phyloP scores from a whole-genome alignment of 805 yeast genomes.

The Saturnispora serradocipensis region DNA sequence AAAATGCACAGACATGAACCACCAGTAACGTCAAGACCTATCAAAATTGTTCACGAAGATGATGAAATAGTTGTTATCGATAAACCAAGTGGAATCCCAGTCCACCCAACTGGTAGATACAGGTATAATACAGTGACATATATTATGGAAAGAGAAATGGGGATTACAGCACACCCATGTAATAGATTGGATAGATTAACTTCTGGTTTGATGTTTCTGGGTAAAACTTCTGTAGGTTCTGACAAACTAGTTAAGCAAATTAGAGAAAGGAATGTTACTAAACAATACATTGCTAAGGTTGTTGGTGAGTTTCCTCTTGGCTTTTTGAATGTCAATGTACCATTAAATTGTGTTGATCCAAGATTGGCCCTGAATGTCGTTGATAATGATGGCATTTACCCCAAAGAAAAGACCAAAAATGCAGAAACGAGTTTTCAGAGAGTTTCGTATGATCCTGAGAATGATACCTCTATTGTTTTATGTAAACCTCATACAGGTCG shows the following conservation, averaged over 20 bases:
- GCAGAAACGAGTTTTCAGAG: conserved; percentile 46
- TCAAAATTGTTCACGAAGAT: conserved; percentile 63
- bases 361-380: conserved; percentile 57
- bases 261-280: conserved; percentile 62
- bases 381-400: conserved; percentile 48
- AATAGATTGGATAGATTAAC: conserved; percentile 86
- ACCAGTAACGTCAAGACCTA: conserved; percentile 52
- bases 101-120: conserved; percentile 88
- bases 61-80: conserved; percentile 74
- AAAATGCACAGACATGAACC: conserved; percentile 87
- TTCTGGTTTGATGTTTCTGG: conserved; percentile 88
- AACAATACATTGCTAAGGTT: conserved; percentile 83
- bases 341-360: conserved; percentile 65
- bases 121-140: conserved; percentile 68
- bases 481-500: conserved; percentile 89
- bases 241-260: conserved; percentile 65
- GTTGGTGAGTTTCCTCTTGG: conserved; percentile 71
- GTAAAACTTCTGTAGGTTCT: conserved; percentile 72
- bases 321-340: conserved; percentile 49
- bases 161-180: conserved; percentile 66
- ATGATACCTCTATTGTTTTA: conserved; percentile 56
- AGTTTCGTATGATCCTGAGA: conserved; percentile 38
- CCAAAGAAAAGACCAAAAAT: conserved; percentile 14
- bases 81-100: conserved; percentile 92
- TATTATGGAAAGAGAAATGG: conserved; percentile 62